phyloP scores from a whole-genome alignment of 768 basidiomycete species.

The Candolleomyces eurysporus region DNA sequence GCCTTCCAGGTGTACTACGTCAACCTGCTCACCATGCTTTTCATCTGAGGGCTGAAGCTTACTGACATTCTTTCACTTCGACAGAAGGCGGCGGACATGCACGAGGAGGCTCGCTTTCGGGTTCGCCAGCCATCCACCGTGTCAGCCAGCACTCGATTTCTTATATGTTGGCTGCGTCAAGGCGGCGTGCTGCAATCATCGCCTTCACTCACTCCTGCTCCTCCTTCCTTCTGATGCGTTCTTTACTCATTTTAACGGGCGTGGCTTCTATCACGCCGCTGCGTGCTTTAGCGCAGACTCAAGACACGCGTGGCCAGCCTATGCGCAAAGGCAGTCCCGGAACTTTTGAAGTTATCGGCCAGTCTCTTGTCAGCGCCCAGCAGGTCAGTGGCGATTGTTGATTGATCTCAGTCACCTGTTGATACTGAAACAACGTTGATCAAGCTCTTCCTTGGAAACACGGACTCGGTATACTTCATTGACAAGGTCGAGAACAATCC shows the following conservation, averaged over 20 bases:
- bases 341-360: slow-evolving; percentile 62
- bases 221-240: slow-evolving; percentile 2
- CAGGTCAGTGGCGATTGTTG: slow-evolving; percentile 43
- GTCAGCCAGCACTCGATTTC: no score
- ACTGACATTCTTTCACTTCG: no score
- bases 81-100: no score
- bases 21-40: no score
- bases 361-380: slow-evolving; percentile 68
- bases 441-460: slow-evolving; percentile 47
- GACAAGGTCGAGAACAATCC: slow-evolving; percentile 82
- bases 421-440: not conserved
- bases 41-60: no score
- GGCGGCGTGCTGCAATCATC: no score
- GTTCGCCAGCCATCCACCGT: no score
- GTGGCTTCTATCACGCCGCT: slow-evolving; percentile 3
- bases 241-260: slow-evolving; percentile 5
- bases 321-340: slow-evolving; percentile 41
- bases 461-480: slow-evolving; percentile 52
- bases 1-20: no score
- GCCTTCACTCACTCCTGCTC: no score
- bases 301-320: slow-evolving; percentile 45
- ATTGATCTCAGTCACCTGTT: not conserved
- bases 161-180: no score
- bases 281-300: not conserved
- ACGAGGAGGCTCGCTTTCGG: no score